Percentiles rank a stretch among this genome's conserved stretches.
Evolutionary conservation across 345 rosid genomes (phyloP).

Genomic region (Sisymbrium irio): DNA sequence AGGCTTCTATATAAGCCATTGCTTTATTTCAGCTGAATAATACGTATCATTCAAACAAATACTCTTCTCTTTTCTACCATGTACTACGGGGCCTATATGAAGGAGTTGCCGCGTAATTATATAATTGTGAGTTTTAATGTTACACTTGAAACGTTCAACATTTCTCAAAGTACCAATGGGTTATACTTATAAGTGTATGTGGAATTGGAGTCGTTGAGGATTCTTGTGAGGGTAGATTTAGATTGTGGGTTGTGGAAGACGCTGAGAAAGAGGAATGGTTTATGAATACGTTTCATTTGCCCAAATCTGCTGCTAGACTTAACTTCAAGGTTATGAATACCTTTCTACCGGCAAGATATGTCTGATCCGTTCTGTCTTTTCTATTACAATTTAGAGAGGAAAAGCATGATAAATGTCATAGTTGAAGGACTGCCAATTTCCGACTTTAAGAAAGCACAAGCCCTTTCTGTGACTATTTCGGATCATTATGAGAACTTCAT

Average conservation of each 20-base stretch:
- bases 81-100: neutral
- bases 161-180: neutral
- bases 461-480: neutral
- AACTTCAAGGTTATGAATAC: neutral
- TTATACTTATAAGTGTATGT: neutral
- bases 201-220: constrained; percentile 15
- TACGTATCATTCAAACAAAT: too few species aligned
- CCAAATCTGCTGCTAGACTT: neutral
- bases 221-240: neutral
- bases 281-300: neutral
- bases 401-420: neutral
- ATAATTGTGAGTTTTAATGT: constrained; percentile 1
- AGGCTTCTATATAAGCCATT: too few species aligned
- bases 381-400: constrained; percentile 4
- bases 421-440: neutral
- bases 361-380: neutral
- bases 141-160: neutral
- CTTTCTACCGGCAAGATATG: neutral
- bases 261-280: constrained; percentile 15
- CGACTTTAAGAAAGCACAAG: neutral
- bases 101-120: too few species aligned
- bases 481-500: constrained; percentile 13
- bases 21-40: too few species aligned
- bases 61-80: too few species aligned
- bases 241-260: constrained; percentile 3